These are phyloP conservation scores for Xylariaceae sp. DNA, from an alignment of 2,329 filamentous ascomycete genomes.

Conservation along the genomic window DNA sequence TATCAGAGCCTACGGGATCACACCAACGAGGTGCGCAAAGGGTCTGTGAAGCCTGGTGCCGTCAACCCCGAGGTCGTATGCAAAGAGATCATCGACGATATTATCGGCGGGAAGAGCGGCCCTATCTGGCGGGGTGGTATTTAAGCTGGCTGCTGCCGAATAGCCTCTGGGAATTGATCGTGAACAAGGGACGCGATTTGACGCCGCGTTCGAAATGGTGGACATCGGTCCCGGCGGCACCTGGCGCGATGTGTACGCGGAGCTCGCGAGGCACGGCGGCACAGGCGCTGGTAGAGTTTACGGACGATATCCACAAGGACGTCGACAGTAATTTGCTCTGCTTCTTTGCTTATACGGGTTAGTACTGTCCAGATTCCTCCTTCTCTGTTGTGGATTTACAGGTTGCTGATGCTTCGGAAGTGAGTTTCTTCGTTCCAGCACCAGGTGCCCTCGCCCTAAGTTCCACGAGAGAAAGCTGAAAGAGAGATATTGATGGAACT, in stretches of 20 bases:
- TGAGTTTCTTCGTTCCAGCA: neutral
- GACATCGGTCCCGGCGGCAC: neutral
- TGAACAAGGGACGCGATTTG: slow-evolving; percentile 1
- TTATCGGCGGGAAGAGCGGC: neutral
- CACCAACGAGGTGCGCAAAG: neutral
- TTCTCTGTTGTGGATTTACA: neutral
- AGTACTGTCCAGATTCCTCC: too few species aligned
- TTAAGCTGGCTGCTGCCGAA: neutral
- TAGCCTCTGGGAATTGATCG: neutral
- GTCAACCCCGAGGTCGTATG: neutral
- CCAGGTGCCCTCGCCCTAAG: neutral
- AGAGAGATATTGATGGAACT: neutral
- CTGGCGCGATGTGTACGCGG: neutral
- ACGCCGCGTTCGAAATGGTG: neutral
- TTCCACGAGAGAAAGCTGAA: neutral
- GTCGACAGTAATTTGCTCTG: slow-evolving; percentile 7
- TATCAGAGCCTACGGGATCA: slow-evolving; percentile 1
- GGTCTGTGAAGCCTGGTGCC: neutral
- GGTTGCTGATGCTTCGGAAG: neutral
- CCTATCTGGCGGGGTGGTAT: slow-evolving; percentile 7
- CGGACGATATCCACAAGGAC: neutral
- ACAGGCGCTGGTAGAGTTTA: neutral
- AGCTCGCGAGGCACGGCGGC: neutral
- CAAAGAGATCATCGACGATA: neutral
- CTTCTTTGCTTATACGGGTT: slow-evolving; percentile 10